Evolutionary conservation across 306 rosid species (phyloP), one percentile per base, ranked within the genome.

Genomic region (Begonia masoniana): DNA sequence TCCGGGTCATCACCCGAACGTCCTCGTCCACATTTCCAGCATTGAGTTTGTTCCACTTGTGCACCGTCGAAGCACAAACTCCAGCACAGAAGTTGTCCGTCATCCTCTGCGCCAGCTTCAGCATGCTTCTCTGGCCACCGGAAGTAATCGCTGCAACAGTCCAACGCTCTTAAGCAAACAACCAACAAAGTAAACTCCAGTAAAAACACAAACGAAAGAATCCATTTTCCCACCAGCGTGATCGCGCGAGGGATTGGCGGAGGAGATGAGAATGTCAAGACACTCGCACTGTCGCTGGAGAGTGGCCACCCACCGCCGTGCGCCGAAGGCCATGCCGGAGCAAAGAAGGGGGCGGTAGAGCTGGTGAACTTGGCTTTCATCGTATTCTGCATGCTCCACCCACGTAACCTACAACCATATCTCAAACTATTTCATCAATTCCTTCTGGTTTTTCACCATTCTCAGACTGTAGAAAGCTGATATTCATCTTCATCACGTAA

Each of bases 381-480:
- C 97, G 50, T 80, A 85, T 52, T 82, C 91, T n/a, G 92, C 82
- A 69, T 89, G 95, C 48, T 89, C 97, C 59, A 89, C 91, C 97
- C 97, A 89, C 17, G 94, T 85, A 43, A 89, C 97, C 97, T 89
- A 73, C 58, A n/a, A n/a, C 13, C 7, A 31, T 31, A 31, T 31
- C 9, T 31, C 39, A 31, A 31, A 31, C 39, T 0, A 31, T 31
- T 31, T 31, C 39, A 31, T 31, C 39, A 31, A 31, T 31, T 31
- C 39, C 39, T 21, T 21, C 24, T 1, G 39, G 39, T 5, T 7
- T 31, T 31, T 7, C 39, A 3, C 39, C 39, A 31, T 31, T 6
- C 8, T 31, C 39, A 31, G 39, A 31, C 39, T 0, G 39, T 31
- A 31, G 24, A 2, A n/a, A 1, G 24, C 1, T 21, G 24, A 21